Conservation (phyloP, 768 basidiomycete genomes). For the Tricholoma bakamatsutake region DNA sequence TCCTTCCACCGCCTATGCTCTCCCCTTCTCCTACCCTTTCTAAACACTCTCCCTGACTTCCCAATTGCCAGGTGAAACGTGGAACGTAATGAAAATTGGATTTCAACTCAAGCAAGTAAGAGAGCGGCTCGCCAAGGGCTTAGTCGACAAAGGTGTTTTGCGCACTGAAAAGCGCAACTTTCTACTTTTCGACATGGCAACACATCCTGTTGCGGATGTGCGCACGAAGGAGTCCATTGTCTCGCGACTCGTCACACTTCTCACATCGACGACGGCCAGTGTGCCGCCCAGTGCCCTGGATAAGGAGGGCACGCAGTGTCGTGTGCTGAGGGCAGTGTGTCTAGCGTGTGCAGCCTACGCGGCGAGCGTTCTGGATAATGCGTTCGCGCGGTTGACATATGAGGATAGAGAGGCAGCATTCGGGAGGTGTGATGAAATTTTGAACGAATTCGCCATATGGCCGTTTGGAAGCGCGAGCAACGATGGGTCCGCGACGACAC, state of each 20-base stretch:
- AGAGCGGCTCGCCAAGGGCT: slow-evolving; percentile 92
- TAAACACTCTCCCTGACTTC: background rate
- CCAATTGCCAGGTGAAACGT: slow-evolving; percentile 79
- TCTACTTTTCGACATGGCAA: slow-evolving; percentile 99
- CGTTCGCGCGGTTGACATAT: slow-evolving; percentile 81
- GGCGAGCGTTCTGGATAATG: slow-evolving; percentile 93
- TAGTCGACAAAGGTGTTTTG: slow-evolving; percentile 98
- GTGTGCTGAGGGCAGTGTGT: slow-evolving; percentile 74
- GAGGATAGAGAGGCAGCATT: slow-evolving; percentile 94
- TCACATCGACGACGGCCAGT: slow-evolving; percentile 78
- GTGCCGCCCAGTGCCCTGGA: slow-evolving; percentile 71
- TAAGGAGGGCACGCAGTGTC: slow-evolving; percentile 75
- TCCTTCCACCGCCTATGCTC: background rate
- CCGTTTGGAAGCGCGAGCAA: slow-evolving; percentile 56
- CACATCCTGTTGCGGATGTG: slow-evolving; percentile 93
- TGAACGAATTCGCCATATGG: slow-evolving; percentile 89
- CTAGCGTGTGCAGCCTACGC: slow-evolving; percentile 91
- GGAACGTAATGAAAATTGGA: slow-evolving; percentile 99
- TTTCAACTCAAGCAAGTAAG: slow-evolving; percentile 98
- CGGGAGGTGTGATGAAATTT: slow-evolving; percentile 87
- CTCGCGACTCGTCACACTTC: slow-evolving; percentile 64
- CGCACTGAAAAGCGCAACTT: slow-evolving; percentile 99
- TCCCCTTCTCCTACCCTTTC: background rate
- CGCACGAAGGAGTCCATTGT: slow-evolving; percentile 86
- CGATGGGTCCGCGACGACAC: slow-evolving; percentile 23